Evolutionary conservation across 208 protist species (phyloP), one percentile per base, ranked within the genome.

Genomic region (Acanthamoeba lenticulata): DNA sequence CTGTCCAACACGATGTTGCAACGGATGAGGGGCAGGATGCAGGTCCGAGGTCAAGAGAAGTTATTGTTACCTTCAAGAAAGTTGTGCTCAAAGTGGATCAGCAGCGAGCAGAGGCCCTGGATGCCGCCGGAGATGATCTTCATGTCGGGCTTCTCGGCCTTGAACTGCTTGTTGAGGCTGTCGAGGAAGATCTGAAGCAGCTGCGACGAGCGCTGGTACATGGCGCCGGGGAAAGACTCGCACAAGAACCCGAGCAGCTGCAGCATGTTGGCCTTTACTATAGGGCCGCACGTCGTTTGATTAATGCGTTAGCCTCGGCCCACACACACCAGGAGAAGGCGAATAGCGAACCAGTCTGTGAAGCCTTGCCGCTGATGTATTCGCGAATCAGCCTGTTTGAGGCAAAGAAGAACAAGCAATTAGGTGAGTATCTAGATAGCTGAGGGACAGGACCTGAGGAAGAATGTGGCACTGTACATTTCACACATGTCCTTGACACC

Each of bases 41-140:
- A 38, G 21, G n/a, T n/a, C n/a, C n/a, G n/a, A n/a, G n/a, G n/a
- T n/a, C n/a, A n/a, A n/a, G n/a, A n/a, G n/a, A n/a, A n/a, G n/a
- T n/a, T n/a, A n/a, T n/a, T n/a, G n/a, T n/a, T 83, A 93, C 90
- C 67, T 60, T 77, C 44, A 5, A 93, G 32, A 24, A 95, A 95
- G 42, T 95, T 69, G 60, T 93, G 65, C 19, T 67, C 69, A 36
- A 95, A 94, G 62, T 95, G 38, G 52, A 95, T 40, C 11, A 95
- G 88, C n/a, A 95, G 72, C 17, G 77, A 92, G n/a, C 77, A 88
- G 32, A 95, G 36, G 5, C 94, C 94, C 45, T 86, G 79, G n/a
- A 95, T 88, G 3, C 86, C 94, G 21, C 94, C 94, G 17, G 94
- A 94, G 44, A 95, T 95, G 45, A 95, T 93, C 88, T 95, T 90